phyloP scores from a whole-genome alignment of 306 rosid species.

The Mucuna pruriens region DNA sequence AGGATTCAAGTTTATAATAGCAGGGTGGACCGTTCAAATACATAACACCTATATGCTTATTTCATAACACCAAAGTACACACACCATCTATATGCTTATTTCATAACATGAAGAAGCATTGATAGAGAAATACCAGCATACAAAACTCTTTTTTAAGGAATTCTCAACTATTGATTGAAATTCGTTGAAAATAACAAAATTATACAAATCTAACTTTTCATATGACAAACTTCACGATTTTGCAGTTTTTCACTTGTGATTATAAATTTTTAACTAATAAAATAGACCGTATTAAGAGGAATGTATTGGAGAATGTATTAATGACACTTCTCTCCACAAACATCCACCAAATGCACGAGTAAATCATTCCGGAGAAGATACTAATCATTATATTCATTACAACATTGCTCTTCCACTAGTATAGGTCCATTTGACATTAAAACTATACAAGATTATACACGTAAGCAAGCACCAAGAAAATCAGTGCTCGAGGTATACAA shows the following conservation, averaged over 20 bases:
- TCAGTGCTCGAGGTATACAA: constrained; percentile 39
- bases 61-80: background rate
- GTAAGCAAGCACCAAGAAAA: constrained; percentile 47
- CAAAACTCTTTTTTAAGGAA: background rate
- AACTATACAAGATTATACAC: constrained; percentile 59
- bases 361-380: background rate
- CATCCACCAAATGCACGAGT: background rate
- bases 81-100: background rate
- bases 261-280: background rate
- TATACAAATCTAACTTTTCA: background rate
- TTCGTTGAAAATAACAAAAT: background rate
- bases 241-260: no score
- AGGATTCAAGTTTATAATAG: background rate
- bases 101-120: constrained; percentile 4
- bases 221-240: background rate
- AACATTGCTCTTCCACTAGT: constrained; percentile 32
- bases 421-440: constrained; percentile 33
- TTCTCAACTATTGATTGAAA: background rate
- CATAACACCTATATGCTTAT: background rate
- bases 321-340: background rate
- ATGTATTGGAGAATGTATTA: background rate
- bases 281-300: background rate
- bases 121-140: background rate
- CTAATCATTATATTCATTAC: constrained; percentile 12
- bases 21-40: background rate